Conservation (phyloP, 805 yeast genomes). For the Candida methanosorbosa region DNA sequence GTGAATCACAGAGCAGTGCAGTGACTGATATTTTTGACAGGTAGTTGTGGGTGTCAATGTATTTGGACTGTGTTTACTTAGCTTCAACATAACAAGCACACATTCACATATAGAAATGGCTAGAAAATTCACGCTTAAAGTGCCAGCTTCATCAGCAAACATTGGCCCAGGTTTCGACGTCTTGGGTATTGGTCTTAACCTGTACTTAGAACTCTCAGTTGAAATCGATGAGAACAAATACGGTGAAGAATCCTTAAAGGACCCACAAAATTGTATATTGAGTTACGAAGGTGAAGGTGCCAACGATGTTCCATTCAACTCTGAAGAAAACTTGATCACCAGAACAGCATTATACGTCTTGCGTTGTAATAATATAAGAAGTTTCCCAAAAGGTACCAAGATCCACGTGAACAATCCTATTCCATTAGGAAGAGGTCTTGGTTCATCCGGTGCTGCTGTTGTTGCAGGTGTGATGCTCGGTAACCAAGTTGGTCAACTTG, state of each 20-base stretch:
- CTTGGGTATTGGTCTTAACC: slow-evolving; percentile 78
- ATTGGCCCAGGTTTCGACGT: slow-evolving; percentile 99
- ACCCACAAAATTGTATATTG: slow-evolving; percentile 62
- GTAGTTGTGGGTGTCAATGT: too few relatives aligned
- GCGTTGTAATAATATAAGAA: slow-evolving; percentile 67
- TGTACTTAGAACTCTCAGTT: slow-evolving; percentile 66
- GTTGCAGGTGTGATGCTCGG: slow-evolving; percentile 94
- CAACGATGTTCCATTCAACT: slow-evolving; percentile 65
- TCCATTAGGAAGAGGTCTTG: slow-evolving; percentile 94
- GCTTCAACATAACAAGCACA: too few relatives aligned
- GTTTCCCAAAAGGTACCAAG: slow-evolving; percentile 78
- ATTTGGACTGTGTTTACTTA: too few relatives aligned
- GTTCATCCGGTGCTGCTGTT: slow-evolving; percentile 97
- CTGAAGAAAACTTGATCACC: slow-evolving; percentile 81
- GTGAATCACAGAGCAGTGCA: too few relatives aligned
- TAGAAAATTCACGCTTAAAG: slow-evolving; percentile 53
- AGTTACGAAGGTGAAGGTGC: slow-evolving; percentile 71
- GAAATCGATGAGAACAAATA: slow-evolving; percentile 40
- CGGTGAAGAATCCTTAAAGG: slow-evolving; percentile 37
- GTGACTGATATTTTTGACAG: too few relatives aligned
- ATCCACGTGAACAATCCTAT: slow-evolving; percentile 83
- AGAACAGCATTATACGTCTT: slow-evolving; percentile 88
- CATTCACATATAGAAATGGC: too few relatives aligned
- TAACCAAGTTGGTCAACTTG: slow-evolving; percentile 70
- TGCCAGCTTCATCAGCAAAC: slow-evolving; percentile 96